Conservation (phyloP, 805 yeast species). For the Limtongozyma cylindracea region DNA sequence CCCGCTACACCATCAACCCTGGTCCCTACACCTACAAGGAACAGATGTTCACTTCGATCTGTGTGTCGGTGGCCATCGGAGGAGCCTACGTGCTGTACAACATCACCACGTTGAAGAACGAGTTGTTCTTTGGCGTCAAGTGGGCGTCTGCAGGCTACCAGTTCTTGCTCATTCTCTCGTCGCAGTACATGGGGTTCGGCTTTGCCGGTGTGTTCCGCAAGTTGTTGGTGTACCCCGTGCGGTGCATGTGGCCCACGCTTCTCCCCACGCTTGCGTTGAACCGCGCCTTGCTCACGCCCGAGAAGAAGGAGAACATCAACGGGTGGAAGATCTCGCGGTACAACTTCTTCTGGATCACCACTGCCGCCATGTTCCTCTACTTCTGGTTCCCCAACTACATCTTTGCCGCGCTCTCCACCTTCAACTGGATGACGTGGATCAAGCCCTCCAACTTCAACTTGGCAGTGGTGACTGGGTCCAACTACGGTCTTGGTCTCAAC, state of each 20-base stretch:
- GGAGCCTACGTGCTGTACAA: slow-evolving; percentile 8
- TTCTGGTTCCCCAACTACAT: not conserved
- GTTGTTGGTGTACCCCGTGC: not conserved
- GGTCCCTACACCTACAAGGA: slow-evolving; percentile 44
- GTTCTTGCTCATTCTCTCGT: not conserved
- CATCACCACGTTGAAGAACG: slow-evolving; percentile 3
- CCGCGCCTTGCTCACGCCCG: not conserved
- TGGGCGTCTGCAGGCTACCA: not conserved
- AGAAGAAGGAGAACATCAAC: not conserved
- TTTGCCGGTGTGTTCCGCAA: not conserved
- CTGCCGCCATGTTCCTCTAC: not conserved
- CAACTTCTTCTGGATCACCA: not conserved
- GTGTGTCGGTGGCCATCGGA: slow-evolving; percentile 10
- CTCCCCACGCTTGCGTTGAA: not conserved
- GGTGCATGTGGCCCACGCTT: not conserved
- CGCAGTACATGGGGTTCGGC: not conserved
- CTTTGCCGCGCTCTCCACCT: not conserved
- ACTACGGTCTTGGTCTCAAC: not conserved
- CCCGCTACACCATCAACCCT: slow-evolving; percentile 15
- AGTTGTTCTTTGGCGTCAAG: not conserved
- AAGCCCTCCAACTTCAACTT: not conserved
- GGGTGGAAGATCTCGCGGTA: not conserved
- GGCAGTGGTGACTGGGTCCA: not conserved
- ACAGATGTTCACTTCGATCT: slow-evolving; percentile 34
- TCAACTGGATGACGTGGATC: not conserved